These are phyloP conservation scores for Talaromyces liani DNA, from an alignment of 495 filamentous ascomycete species.

Conservation along the genomic window DNA sequence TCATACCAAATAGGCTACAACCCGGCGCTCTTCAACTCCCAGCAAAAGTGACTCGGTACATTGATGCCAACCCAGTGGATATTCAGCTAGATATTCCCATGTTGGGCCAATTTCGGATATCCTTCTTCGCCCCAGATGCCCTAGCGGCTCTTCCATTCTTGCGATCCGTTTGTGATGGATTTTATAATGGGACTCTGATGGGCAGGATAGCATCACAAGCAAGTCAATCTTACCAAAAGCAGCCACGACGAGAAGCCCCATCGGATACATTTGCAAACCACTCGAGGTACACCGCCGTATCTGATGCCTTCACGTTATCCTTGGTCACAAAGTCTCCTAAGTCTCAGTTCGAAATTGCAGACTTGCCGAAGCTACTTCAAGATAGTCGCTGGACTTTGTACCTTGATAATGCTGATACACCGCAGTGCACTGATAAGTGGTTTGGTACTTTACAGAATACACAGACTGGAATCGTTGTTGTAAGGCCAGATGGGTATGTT, in stretches of 20 bases:
- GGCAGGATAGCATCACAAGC: conserved; percentile 40
- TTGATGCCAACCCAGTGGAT: conserved; percentile 65
- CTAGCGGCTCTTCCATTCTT: conserved; percentile 45
- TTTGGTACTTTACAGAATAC: conserved; percentile 43
- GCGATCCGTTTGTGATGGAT: conserved; percentile 37
- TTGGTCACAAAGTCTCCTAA: conserved; percentile 50
- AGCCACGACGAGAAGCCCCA: conserved; percentile 39
- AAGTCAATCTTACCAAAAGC: conserved; percentile 43
- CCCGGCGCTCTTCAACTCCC: conserved; percentile 24
- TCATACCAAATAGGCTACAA: background rate
- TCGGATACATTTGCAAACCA: conserved; percentile 51
- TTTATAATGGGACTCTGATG: conserved; percentile 37
- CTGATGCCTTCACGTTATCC: conserved; percentile 51
- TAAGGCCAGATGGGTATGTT: conserved; percentile 64
- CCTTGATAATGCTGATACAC: conserved; percentile 49
- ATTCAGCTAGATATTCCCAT: conserved; percentile 66
- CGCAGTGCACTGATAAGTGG: conserved; percentile 55
- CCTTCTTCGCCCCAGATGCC: conserved; percentile 53
- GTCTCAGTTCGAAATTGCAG: conserved; percentile 49
- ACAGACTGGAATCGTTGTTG: conserved; percentile 50
- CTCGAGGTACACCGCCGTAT: conserved; percentile 53
- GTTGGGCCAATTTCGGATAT: conserved; percentile 61
- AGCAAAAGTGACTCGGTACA: conserved; percentile 57
- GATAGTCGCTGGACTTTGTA: conserved; percentile 63
- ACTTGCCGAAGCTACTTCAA: conserved; percentile 49